Conservation (phyloP, 768 basidiomycete genomes). For the Ramaria rubella region DNA sequence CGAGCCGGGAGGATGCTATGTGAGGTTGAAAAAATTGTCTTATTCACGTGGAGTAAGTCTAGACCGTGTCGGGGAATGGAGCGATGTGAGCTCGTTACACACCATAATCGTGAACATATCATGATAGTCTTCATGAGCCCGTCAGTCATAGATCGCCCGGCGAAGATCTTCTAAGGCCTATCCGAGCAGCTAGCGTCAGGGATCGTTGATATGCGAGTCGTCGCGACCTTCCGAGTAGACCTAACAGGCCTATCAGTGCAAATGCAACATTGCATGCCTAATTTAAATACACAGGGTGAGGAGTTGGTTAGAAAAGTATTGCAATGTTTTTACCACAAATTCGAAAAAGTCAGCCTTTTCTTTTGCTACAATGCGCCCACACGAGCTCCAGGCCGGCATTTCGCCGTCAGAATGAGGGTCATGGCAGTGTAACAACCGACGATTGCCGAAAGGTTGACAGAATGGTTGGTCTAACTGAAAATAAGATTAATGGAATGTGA, state of each 20-base stretch:
- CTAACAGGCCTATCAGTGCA: neutral
- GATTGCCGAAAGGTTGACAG: conserved; percentile 94
- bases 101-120: no score
- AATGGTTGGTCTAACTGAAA: conserved; percentile 75
- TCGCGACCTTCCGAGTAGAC: neutral
- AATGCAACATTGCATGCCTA: conserved; percentile 4
- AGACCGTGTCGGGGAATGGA: no score
- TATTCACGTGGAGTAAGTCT: no score
- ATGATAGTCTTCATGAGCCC: no score
- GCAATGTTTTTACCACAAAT: conserved; percentile 68
- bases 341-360: conserved; percentile 89
- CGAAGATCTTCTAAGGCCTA: neutral
- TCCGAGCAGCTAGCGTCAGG: conserved; percentile 5
- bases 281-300: neutral
- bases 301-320: neutral
- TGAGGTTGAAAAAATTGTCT: no score
- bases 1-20: no score
- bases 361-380: conserved; percentile 72
- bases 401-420: conserved; percentile 33
- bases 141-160: neutral
- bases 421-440: conserved; percentile 77
- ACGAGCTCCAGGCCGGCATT: conserved; percentile 86
- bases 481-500: conserved; percentile 11
- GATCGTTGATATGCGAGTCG: conserved; percentile 2
- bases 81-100: no score